Evolutionary conservation across 345 rosid genomes (phyloP).

Genomic region (Euphorbia tirucalli): DNA sequence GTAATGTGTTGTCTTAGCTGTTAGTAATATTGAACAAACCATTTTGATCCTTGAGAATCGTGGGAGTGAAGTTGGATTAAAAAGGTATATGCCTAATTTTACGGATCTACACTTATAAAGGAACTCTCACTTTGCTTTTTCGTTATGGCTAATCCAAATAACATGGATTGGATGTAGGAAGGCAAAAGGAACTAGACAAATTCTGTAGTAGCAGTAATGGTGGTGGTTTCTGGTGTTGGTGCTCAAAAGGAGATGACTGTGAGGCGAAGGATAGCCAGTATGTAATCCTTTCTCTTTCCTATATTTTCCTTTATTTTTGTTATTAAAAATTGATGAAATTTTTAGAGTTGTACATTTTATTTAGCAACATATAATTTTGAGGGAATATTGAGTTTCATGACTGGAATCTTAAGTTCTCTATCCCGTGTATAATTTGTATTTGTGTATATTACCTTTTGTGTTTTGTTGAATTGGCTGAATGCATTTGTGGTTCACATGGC

Average conservation of each 20-base stretch:
- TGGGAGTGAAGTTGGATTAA: no score
- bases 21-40: no score
- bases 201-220: not conserved
- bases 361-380: no score
- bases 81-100: no score
- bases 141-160: not conserved
- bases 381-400: not conserved
- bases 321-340: not conserved
- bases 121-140: not conserved
- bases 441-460: not conserved
- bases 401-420: not conserved
- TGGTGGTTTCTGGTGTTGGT: constrained; percentile 1
- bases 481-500: not conserved
- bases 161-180: not conserved
- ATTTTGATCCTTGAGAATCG: no score
- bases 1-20: not conserved
- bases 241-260: constrained; percentile 27
- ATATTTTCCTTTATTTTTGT: not conserved
- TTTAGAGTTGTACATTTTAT: not conserved
- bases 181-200: not conserved
- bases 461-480: not conserved
- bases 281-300: constrained; percentile 35
- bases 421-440: not conserved
- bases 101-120: not conserved
- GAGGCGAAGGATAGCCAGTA: constrained; percentile 68